Evolutionary conservation across 345 rosid species (phyloP).

Genomic region (Brassica cretica): DNA sequence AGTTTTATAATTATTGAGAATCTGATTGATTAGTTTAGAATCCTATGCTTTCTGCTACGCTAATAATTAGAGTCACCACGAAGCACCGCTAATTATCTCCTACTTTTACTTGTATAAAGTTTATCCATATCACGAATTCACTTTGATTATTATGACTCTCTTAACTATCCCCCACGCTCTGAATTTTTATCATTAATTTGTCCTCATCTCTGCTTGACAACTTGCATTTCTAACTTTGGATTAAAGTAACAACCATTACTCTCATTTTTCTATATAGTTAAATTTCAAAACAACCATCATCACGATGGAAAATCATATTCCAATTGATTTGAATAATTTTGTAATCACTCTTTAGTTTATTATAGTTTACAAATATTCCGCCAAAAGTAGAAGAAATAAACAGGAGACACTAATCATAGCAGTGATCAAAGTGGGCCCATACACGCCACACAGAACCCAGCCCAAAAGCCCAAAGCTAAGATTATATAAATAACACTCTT

Average conservation of each 20-base stretch:
- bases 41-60: conserved; percentile 44
- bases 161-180: neutral
- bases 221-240: conserved; percentile 11
- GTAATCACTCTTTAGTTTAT: neutral
- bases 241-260: neutral
- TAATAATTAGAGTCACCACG: conserved; percentile 34
- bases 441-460: conserved; percentile 12
- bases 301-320: conserved; percentile 13
- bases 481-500: conserved; percentile 15
- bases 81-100: conserved; percentile 28
- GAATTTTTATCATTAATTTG: neutral
- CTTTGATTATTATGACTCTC: neutral
- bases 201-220: neutral
- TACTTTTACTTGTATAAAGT: conserved; percentile 28
- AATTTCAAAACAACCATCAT: conserved; percentile 8
- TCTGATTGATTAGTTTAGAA: conserved; percentile 32
- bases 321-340: conserved; percentile 8
- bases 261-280: neutral
- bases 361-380: neutral
- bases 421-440: conserved; percentile 36
- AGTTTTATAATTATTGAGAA: neutral
- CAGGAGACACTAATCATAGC: conserved; percentile 27
- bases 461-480: conserved; percentile 17
- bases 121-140: neutral
- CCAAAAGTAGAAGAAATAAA: conserved; percentile 19